These are phyloP conservation scores for Ogataea degrootiae DNA, from an alignment of 805 yeast genomes.

Conservation along the genomic window DNA sequence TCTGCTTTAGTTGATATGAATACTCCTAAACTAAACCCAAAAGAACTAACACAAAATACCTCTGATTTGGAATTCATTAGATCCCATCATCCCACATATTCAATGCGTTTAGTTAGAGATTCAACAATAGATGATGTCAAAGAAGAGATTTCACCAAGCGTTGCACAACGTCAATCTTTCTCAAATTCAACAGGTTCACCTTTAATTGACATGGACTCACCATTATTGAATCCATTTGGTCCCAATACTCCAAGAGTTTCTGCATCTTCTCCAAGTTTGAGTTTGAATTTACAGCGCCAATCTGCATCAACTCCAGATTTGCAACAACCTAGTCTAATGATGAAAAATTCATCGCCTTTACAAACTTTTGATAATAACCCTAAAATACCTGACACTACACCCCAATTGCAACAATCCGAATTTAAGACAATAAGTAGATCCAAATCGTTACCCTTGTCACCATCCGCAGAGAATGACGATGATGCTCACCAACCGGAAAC, in stretches of 20 bases:
- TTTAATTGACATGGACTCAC: background rate
- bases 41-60: background rate
- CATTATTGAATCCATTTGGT: background rate
- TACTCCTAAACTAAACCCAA: background rate
- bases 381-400: background rate
- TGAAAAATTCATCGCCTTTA: slow-evolving; percentile 11
- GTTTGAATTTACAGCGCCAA: background rate
- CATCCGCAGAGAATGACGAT: background rate
- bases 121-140: slow-evolving; percentile 11
- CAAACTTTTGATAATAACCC: background rate
- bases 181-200: slow-evolving; percentile 10
- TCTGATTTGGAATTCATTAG: background rate
- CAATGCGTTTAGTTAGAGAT: slow-evolving; percentile 24
- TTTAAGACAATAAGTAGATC: background rate
- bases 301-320: slow-evolving; percentile 3
- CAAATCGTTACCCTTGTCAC: background rate
- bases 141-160: slow-evolving; percentile 4
- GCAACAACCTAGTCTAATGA: slow-evolving; percentile 6
- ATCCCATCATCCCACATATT: slow-evolving; percentile 13
- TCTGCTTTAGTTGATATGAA: slow-evolving; percentile 6
- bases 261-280: background rate
- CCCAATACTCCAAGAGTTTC: too few species aligned
- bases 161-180: slow-evolving; percentile 1
- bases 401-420: background rate
- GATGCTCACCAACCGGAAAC: background rate